phyloP scores from a whole-genome alignment of 495 filamentous ascomycete genomes.

The Neurospora pannonica region DNA sequence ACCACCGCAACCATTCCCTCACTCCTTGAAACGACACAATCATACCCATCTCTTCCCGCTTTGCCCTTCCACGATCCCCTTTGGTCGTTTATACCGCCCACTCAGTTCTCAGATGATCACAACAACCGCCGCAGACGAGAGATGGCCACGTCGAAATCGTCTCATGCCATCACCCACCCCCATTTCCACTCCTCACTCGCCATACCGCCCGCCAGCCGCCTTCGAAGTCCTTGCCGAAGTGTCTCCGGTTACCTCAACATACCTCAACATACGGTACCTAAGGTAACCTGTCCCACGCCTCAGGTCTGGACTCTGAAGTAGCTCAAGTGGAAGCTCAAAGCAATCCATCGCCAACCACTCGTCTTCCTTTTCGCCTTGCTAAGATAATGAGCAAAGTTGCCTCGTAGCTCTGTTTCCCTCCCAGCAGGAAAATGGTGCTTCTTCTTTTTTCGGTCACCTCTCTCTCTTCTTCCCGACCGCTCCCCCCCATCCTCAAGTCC shows the following conservation, averaged over 20 bases:
- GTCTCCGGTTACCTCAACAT: background rate
- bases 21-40: background rate
- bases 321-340: background rate
- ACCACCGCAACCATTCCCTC: background rate
- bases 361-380: background rate
- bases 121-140: no score
- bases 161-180: background rate
- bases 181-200: background rate
- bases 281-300: background rate
- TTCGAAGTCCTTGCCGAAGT: background rate
- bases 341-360: background rate
- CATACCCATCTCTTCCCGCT: background rate
- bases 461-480: background rate
- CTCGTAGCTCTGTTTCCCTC: no score
- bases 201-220: background rate
- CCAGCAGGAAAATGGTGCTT: background rate
- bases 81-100: background rate
- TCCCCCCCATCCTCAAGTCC: background rate
- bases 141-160: background rate
- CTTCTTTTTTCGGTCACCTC: background rate
- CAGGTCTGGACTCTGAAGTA: background rate
- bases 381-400: no score
- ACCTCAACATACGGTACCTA: background rate
- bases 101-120: background rate
- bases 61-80: background rate